Evolutionary conservation across 768 basidiomycete genomes (phyloP).

Genomic region (Pholiota microspora): DNA sequence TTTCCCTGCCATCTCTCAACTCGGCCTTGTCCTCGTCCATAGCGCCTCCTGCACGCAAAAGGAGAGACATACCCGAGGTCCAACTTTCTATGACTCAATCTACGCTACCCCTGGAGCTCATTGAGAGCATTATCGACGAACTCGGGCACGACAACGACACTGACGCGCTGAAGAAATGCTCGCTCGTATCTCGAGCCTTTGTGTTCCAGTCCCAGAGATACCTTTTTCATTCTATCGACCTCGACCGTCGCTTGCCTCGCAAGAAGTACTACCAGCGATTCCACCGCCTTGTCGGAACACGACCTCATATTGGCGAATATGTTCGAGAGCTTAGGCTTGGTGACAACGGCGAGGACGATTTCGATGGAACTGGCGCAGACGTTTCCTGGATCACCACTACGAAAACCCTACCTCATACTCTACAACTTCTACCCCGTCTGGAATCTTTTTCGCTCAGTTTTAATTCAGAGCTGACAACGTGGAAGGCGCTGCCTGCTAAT

Average conservation of each 20-base stretch:
- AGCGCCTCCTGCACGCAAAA: too few relatives aligned
- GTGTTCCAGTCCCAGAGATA: conserved; percentile 17
- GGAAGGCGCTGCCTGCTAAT: conserved; percentile 13
- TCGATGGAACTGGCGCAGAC: conserved; percentile 1
- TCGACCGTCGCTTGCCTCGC: conserved; percentile 15
- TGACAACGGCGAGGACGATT: conserved; percentile 20
- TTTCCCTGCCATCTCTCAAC: not conserved
- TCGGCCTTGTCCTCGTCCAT: not conserved
- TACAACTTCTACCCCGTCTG: conserved; percentile 15
- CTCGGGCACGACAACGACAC: conserved; percentile 13
- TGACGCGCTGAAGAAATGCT: conserved; percentile 14
- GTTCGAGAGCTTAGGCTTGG: conserved; percentile 20
- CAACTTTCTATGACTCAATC: not conserved
- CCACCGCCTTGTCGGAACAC: conserved; percentile 14
- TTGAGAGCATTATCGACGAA: conserved; percentile 21
- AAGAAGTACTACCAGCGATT: conserved; percentile 15
- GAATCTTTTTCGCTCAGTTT: conserved; percentile 19
- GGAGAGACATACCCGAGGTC: not conserved
- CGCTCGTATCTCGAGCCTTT: conserved; percentile 17
- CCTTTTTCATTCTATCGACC: conserved; percentile 18
- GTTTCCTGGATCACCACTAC: conserved; percentile 1
- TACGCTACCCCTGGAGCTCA: conserved; percentile 17
- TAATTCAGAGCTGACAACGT: conserved; percentile 17
- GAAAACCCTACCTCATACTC: conserved; percentile 12
- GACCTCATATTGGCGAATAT: conserved; percentile 19